Evolutionary conservation across 2,329 filamentous ascomycete species (phyloP).

Genomic region (Zymoseptoria brevis): DNA sequence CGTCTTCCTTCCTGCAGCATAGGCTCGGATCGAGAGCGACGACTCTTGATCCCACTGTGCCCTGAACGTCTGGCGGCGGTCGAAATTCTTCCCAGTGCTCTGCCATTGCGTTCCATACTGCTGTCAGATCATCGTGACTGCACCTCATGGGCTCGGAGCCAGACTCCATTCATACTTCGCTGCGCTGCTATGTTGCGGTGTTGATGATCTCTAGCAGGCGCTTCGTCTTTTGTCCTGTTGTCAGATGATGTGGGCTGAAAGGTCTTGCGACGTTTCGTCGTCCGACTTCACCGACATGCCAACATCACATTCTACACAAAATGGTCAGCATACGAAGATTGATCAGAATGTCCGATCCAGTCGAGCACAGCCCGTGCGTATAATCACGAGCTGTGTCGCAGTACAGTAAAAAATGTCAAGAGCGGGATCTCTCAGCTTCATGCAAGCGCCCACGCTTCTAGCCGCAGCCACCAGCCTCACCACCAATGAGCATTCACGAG

Average conservation of each 20-base stretch:
- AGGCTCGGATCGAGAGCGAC: constrained; percentile 38
- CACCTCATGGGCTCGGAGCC: too few relatives aligned
- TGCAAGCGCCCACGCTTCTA: not conserved
- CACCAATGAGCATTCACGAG: not conserved
- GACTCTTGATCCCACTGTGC: constrained; percentile 30
- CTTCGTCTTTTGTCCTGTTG: too few relatives aligned
- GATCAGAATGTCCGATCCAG: not conserved
- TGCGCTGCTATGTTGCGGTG: not conserved
- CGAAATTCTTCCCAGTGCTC: constrained; percentile 35
- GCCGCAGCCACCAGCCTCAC: not conserved
- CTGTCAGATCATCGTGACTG: constrained; percentile 8
- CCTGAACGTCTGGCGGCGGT: constrained; percentile 25
- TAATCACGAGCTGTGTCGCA: not conserved
- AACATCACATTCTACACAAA: not conserved
- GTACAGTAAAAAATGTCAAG: too few relatives aligned
- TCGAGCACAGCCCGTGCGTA: not conserved
- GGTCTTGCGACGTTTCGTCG: not conserved
- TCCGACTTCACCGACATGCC: not conserved
- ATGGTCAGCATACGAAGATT: not conserved
- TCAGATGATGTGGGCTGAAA: too few relatives aligned
- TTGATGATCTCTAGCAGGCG: too few relatives aligned
- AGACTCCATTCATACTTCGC: not conserved
- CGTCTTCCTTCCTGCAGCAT: constrained; percentile 36
- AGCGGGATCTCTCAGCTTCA: too few relatives aligned
- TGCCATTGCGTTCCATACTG: constrained; percentile 38